These are phyloP conservation scores for Pleomassaria siparia DNA, from an alignment of 2,329 filamentous ascomycete species.

Conservation along the genomic window DNA sequence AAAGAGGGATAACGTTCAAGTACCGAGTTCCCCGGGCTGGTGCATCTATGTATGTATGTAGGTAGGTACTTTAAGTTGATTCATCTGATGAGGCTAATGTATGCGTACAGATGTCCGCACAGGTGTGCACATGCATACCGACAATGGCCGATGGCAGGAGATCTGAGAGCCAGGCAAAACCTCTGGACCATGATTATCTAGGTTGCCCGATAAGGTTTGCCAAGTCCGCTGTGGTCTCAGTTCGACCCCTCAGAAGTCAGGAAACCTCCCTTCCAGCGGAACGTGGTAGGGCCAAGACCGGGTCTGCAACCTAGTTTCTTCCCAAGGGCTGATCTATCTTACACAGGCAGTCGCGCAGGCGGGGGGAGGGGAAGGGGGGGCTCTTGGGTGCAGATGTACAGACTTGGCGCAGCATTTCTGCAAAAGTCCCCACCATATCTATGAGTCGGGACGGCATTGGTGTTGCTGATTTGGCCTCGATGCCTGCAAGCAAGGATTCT, in stretches of 20 bases:
- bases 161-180: conserved; percentile 5
- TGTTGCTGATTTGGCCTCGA: conserved; percentile 1
- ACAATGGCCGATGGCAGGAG: conserved; percentile 3
- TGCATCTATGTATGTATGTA: too few relatives aligned
- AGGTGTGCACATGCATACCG: too few relatives aligned
- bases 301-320: conserved; percentile 10
- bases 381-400: conserved; percentile 12
- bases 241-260: background rate
- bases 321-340: conserved; percentile 7
- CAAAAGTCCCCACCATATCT: background rate
- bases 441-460: background rate
- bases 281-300: conserved; percentile 9
- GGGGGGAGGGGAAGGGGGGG: too few relatives aligned
- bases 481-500: conserved; percentile 3
- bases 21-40: too few relatives aligned
- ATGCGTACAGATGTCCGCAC: too few relatives aligned
- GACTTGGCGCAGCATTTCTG: conserved; percentile 5
- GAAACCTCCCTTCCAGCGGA: conserved; percentile 5
- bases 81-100: too few relatives aligned
- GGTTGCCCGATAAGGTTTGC: conserved; percentile 11
- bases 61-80: too few relatives aligned
- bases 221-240: conserved; percentile 10
- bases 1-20: too few relatives aligned
- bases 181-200: background rate
- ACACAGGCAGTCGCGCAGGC: conserved; percentile 3